phyloP scores from a whole-genome alignment of 306 rosid genomes.

The Lathyrus oleraceus region DNA sequence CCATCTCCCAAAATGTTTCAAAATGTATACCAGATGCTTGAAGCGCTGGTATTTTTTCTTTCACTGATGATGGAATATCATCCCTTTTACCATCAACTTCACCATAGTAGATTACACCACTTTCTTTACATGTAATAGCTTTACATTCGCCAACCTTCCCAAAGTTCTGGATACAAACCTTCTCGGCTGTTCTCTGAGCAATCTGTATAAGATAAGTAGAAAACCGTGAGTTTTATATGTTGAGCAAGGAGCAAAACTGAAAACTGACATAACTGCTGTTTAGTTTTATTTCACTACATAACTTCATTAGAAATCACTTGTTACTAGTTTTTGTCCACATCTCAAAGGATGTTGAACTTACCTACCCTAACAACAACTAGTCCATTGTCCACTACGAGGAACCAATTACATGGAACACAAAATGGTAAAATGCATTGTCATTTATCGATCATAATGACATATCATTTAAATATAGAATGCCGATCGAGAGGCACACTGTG shows the following conservation, averaged over 20 bases:
- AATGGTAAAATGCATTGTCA: conserved; percentile 3
- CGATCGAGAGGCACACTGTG: background rate
- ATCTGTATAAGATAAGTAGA: conserved; percentile 45
- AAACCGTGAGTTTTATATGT: conserved; percentile 24
- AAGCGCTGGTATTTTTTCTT: conserved; percentile 68
- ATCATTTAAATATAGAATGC: background rate
- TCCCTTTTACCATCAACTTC: conserved; percentile 45
- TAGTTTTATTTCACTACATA: conserved; percentile 14
- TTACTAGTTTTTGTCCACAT: conserved; percentile 5
- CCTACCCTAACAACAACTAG: conserved; percentile 5
- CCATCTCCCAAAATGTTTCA: conserved; percentile 63
- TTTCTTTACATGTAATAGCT: conserved; percentile 71
- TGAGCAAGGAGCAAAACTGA: conserved; percentile 7
- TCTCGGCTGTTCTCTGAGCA: conserved; percentile 73
- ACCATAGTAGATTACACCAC: conserved; percentile 75
- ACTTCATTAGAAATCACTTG: background rate
- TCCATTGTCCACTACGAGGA: background rate
- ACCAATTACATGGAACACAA: background rate
- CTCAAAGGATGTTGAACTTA: background rate
- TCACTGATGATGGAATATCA: conserved; percentile 51
- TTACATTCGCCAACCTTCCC: conserved; percentile 63
- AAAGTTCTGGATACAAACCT: conserved; percentile 71
- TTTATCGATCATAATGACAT: background rate
- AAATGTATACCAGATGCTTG: conserved; percentile 84
- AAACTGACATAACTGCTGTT: background rate